Conservation (phyloP, 768 basidiomycete genomes). For the Amanita exitialis region DNA sequence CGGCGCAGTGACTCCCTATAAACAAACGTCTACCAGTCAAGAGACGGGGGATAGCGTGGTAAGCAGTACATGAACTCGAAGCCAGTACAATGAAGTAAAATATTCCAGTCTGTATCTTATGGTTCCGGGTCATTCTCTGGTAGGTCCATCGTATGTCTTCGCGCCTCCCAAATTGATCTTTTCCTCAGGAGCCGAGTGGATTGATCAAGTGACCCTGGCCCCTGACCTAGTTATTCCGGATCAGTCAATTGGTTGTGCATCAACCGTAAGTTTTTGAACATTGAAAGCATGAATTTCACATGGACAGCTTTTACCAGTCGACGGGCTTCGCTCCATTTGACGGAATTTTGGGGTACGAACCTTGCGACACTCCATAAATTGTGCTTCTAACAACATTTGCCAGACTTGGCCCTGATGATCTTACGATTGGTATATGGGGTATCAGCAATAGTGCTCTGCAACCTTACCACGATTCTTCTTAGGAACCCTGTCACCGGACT, state of each 20-base stretch:
- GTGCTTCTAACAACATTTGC: not conserved
- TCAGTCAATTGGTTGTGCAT: conserved; percentile 58
- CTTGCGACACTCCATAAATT: not conserved
- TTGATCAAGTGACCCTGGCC: conserved; percentile 46
- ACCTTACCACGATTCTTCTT: not conserved
- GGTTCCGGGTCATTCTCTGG: conserved; percentile 56
- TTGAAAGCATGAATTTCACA: not conserved
- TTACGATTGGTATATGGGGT: conserved; percentile 35
- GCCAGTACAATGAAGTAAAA: not conserved
- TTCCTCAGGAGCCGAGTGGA: conserved; percentile 31
- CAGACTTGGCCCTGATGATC: conserved; percentile 50
- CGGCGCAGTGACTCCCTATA: conserved; percentile 38
- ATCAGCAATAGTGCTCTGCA: not conserved
- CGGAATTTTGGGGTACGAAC: conserved; percentile 51
- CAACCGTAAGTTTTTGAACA: conserved; percentile 12
- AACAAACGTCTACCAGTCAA: conserved; percentile 36
- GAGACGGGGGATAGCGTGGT: conserved; percentile 39
- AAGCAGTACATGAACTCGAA: conserved; percentile 12
- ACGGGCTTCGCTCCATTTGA: conserved; percentile 41
- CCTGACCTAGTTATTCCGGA: conserved; percentile 32
- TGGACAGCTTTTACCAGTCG: conserved; percentile 14
- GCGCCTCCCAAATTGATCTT: not conserved
- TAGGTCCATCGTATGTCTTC: conserved; percentile 11
- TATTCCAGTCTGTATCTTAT: conserved; percentile 39
- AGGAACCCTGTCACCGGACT: conserved; percentile 25